Evolutionary conservation across 495 filamentous ascomycete genomes (phyloP).

Genomic region (Penicillium arizonense): DNA sequence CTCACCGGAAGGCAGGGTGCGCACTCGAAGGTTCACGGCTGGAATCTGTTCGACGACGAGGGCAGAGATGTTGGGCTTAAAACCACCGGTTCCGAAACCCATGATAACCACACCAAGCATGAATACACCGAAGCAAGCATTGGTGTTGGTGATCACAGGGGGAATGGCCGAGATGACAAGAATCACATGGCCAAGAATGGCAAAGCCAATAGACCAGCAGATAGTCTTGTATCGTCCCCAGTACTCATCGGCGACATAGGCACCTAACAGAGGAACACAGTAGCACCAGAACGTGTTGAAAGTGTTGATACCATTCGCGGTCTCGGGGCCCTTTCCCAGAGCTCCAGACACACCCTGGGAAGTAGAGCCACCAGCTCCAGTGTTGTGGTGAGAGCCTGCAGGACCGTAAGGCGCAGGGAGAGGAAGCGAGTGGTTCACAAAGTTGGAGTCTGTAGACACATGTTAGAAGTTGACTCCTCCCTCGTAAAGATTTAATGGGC

Average conservation of each 20-base stretch:
- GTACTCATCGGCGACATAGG: slow-evolving; percentile 70
- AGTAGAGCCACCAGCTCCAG: slow-evolving; percentile 19
- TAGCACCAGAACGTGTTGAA: slow-evolving; percentile 76
- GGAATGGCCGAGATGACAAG: slow-evolving; percentile 63
- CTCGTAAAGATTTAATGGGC: neutral
- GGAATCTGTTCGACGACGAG: slow-evolving; percentile 51
- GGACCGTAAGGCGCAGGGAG: slow-evolving; percentile 15
- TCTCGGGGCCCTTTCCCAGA: slow-evolving; percentile 17
- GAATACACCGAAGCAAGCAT: slow-evolving; percentile 54
- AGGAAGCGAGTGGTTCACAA: slow-evolving; percentile 24
- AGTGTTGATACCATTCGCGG: slow-evolving; percentile 24
- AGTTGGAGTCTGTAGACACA: slow-evolving; percentile 12
- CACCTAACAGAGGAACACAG: slow-evolving; percentile 63
- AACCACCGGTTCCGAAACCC: slow-evolving; percentile 49
- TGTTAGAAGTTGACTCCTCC: neutral
- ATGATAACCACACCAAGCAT: slow-evolving; percentile 57
- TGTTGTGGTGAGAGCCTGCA: slow-evolving; percentile 19
- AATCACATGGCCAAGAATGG: slow-evolving; percentile 64
- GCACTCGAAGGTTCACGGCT: slow-evolving; percentile 34
- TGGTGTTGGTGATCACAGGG: slow-evolving; percentile 52
- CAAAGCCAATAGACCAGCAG: slow-evolving; percentile 52
- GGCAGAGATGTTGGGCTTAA: slow-evolving; percentile 69
- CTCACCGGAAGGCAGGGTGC: slow-evolving; percentile 46
- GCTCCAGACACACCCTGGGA: slow-evolving; percentile 23
- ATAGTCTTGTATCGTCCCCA: slow-evolving; percentile 74